phyloP scores from a whole-genome alignment of 2,329 filamentous ascomycete species.

The Bipolaris sorokiniana region DNA sequence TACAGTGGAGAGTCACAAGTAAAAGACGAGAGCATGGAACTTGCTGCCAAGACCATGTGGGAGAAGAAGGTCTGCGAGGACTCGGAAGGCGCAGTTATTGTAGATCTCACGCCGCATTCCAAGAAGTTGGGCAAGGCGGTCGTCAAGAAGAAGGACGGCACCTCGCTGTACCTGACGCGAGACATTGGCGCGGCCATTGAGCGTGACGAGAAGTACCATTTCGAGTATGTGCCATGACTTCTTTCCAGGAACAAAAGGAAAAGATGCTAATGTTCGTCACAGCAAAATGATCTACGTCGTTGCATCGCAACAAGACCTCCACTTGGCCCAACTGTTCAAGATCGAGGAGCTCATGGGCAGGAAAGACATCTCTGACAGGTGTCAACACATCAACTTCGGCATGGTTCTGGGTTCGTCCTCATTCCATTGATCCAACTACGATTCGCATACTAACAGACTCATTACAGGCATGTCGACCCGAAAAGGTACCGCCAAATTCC shows the following conservation, averaged over 20 bases:
- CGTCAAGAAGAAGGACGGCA: slow-evolving; percentile 70
- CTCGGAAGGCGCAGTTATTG: slow-evolving; percentile 69
- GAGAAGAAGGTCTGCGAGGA: slow-evolving; percentile 67
- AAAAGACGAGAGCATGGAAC: slow-evolving; percentile 65
- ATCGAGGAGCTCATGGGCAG: slow-evolving; percentile 67
- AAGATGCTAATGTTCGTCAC: neutral
- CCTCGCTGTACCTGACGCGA: slow-evolving; percentile 70
- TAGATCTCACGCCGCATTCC: slow-evolving; percentile 72
- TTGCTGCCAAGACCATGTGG: slow-evolving; percentile 64
- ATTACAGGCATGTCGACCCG: slow-evolving; percentile 61
- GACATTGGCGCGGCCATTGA: slow-evolving; percentile 71
- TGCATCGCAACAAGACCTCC: slow-evolving; percentile 68
- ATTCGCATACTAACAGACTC: neutral
- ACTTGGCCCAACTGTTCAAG: slow-evolving; percentile 70
- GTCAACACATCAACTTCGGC: slow-evolving; percentile 70
- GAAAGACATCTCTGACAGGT: slow-evolving; percentile 64
- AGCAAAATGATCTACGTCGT: slow-evolving; percentile 71
- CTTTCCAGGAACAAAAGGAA: neutral
- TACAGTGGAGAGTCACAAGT: slow-evolving; percentile 74
- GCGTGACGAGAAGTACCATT: slow-evolving; percentile 66
- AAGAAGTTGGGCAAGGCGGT: slow-evolving; percentile 73
- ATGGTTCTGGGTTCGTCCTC: slow-evolving; percentile 62
- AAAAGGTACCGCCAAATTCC: slow-evolving; percentile 63
- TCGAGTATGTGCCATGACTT: slow-evolving; percentile 52
- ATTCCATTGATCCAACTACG: no score